Conservation (phyloP, 345 rosid species). For the Nephelium lappaceum region DNA sequence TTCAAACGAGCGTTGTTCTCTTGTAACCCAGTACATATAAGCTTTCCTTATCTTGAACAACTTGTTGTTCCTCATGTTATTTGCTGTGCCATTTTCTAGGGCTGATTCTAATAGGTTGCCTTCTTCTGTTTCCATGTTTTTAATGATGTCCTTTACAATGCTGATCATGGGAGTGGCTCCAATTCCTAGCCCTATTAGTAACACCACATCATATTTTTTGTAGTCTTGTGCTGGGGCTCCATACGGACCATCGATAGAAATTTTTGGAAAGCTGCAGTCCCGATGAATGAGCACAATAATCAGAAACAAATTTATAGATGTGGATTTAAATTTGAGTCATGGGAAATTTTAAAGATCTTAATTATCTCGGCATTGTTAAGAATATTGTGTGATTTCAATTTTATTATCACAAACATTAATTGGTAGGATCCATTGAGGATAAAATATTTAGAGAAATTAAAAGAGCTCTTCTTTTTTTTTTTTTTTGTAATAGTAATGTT, state of each 20-base stretch:
- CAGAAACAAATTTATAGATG: too few relatives aligned
- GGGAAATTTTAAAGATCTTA: too few relatives aligned
- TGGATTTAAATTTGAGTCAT: too few relatives aligned
- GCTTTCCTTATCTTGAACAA: conserved; percentile 67
- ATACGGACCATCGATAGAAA: conserved; percentile 85
- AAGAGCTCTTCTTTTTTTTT: too few relatives aligned
- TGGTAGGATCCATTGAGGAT: too few relatives aligned
- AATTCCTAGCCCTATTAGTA: conserved; percentile 85
- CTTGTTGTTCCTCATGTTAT: background rate
- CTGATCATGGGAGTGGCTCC: conserved; percentile 97
- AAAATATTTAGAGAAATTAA: too few relatives aligned
- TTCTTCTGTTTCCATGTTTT: conserved; percentile 54
- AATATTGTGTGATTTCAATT: too few relatives aligned
- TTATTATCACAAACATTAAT: too few relatives aligned
- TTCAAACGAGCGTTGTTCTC: conserved; percentile 91
- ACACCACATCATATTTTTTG: conserved; percentile 80
- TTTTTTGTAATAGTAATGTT: too few relatives aligned
- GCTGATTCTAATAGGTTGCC: conserved; percentile 17
- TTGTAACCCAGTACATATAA: conserved; percentile 90
- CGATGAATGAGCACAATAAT: background rate
- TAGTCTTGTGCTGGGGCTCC: conserved; percentile 98
- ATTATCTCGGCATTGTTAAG: too few relatives aligned
- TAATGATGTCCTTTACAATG: conserved; percentile 86
- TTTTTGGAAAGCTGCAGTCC: conserved; percentile 63
- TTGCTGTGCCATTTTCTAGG: conserved; percentile 7